These are phyloP conservation scores for Candida vaughaniae DNA, from an alignment of 805 yeast genomes.

Conservation along the genomic window DNA sequence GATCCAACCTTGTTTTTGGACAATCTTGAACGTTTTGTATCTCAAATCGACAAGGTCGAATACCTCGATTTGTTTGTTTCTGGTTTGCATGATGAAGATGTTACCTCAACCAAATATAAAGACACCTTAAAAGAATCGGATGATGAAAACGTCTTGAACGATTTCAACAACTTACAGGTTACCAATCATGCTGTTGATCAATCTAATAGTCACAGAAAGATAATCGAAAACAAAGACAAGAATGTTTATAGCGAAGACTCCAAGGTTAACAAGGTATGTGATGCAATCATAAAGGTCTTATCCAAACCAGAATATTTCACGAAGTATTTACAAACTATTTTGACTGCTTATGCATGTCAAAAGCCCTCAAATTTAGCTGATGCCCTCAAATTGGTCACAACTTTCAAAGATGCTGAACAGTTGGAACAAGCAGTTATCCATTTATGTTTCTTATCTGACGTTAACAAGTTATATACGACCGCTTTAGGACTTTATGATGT, in stretches of 20 bases:
- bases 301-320: conserved; percentile 48
- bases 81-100: conserved; percentile 83
- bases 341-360: conserved; percentile 92
- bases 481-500: conserved; percentile 84
- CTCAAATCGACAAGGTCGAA: conserved; percentile 68
- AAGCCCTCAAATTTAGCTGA: conserved; percentile 79
- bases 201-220: conserved; percentile 24
- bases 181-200: conserved; percentile 11
- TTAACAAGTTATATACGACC: conserved; percentile 72
- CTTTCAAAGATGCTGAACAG: conserved; percentile 46
- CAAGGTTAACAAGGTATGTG: conserved; percentile 77
- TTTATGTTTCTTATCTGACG: conserved; percentile 87
- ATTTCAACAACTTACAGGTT: conserved; percentile 15
- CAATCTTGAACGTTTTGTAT: conserved; percentile 65
- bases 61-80: conserved; percentile 85
- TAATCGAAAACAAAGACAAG: conserved; percentile 39
- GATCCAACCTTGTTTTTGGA: conserved; percentile 65
- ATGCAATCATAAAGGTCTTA: conserved; percentile 60
- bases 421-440: conserved; percentile 69
- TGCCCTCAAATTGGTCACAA: conserved; percentile 66
- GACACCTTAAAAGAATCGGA: conserved; percentile 53
- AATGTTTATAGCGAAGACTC: conserved; percentile 39
- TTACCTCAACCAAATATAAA: conserved; percentile 72
- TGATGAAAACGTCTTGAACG: conserved; percentile 7
- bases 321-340: conserved; percentile 68